Evolutionary conservation across 1,139 yeast species (phyloP), one percentile per base, ranked within the genome.

Genomic region (Diutina neorugosa): DNA sequence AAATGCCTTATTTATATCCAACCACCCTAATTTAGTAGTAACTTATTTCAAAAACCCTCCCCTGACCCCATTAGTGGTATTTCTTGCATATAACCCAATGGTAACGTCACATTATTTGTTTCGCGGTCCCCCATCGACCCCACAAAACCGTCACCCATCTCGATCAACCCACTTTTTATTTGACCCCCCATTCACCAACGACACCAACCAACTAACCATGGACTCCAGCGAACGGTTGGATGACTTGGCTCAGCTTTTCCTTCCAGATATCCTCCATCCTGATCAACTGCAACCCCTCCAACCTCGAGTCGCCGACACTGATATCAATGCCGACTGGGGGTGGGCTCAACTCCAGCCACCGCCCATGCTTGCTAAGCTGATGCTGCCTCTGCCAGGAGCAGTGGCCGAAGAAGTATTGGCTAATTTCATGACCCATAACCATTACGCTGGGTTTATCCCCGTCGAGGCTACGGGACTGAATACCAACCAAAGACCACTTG

Each of bases 201-300:
- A 11, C 37, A 31, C 4, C 14, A 1, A 31, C 12, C 37, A 9
- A 31, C 37, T 9, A 4, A 16, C 50, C 20, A 46, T 46, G 50
- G 50, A 25, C 31, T 14, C 40, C 14, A 19, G 40, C 37, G 50
- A 46, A 18, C 50, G 27, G n/a, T 27, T 46, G 19, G 50, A 46
- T 21, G 50, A 46, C 41, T 18, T 46, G 21, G 50, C 50, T 12
- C 50, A 16, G 50, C 27, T 46, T 9, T 46, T 46, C 21, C 27
- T 46, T 5, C 50, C 50, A 3, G 50, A 46, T 18, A 27, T 46
- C 40, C 48, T 44, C 34, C 48, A 44, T 11, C 50, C 21, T 11
- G 50, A 34, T 11, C 20, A 7, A 8, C 43, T n/a, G 19, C 19
- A 8, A 2, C 20, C 43, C 11, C 20, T n/a, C 20, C 21, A 14